Evolutionary conservation across 495 filamentous ascomycete species (phyloP).

Genomic region (Annulohypoxylon maeteangense): DNA sequence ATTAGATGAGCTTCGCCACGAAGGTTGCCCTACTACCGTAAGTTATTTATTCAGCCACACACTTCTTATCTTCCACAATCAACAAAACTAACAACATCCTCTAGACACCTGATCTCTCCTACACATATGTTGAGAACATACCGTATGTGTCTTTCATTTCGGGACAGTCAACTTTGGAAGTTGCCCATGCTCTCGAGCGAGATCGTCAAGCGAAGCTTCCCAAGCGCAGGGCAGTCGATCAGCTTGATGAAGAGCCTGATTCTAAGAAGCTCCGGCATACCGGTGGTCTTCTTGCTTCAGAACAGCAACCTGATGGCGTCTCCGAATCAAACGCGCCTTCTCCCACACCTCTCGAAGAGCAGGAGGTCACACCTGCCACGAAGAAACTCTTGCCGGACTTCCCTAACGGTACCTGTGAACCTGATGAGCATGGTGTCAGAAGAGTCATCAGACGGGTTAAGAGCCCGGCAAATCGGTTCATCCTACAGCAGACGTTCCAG

Average conservation of each 20-base stretch:
- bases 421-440: slow-evolving; percentile 56
- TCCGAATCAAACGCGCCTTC: slow-evolving; percentile 54
- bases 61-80: neutral
- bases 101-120: slow-evolving; percentile 49
- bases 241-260: slow-evolving; percentile 52
- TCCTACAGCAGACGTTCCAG: slow-evolving; percentile 52
- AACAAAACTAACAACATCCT: slow-evolving; percentile 27
- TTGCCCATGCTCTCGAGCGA: slow-evolving; percentile 15
- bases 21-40: slow-evolving; percentile 53
- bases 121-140: slow-evolving; percentile 49
- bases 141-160: slow-evolving; percentile 47
- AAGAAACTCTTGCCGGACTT: slow-evolving; percentile 48
- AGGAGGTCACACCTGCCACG: slow-evolving; percentile 30
- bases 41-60: slow-evolving; percentile 37
- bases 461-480: slow-evolving; percentile 56
- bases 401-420: slow-evolving; percentile 51
- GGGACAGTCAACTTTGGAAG: slow-evolving; percentile 25
- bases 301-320: slow-evolving; percentile 52
- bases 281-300: slow-evolving; percentile 56
- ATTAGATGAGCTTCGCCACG: slow-evolving; percentile 50
- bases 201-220: slow-evolving; percentile 33
- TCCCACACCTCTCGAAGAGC: slow-evolving; percentile 40
- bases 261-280: slow-evolving; percentile 55
- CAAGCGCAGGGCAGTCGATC: slow-evolving; percentile 56
- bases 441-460: slow-evolving; percentile 48